Evolutionary conservation across 352 stramenopile species (phyloP).

Genomic region (Phytophthora rubi): DNA sequence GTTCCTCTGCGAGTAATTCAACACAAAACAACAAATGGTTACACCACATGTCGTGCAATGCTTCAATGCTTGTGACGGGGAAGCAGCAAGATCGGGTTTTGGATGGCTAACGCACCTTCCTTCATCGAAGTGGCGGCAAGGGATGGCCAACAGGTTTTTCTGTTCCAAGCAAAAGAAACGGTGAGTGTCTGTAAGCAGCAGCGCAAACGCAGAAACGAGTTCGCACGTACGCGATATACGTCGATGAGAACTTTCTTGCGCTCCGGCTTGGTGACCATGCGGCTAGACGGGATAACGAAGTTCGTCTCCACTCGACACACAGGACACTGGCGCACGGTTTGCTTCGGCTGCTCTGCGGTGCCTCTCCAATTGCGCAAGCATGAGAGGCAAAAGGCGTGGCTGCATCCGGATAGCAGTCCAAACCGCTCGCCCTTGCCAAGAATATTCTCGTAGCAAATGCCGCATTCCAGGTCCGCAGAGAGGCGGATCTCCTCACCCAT

Average conservation of each 20-base stretch:
- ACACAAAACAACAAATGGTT: constrained; percentile 25
- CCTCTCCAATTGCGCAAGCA: constrained; percentile 85
- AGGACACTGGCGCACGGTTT: constrained; percentile 80
- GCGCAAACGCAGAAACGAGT: background rate
- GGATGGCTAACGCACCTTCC: constrained; percentile 50
- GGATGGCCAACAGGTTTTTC: constrained; percentile 77
- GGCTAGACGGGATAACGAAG: constrained; percentile 86
- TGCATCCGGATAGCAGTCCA: constrained; percentile 81
- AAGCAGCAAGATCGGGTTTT: constrained; percentile 11
- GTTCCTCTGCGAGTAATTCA: constrained; percentile 50
- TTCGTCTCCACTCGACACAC: constrained; percentile 80
- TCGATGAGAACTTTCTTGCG: constrained; percentile 76
- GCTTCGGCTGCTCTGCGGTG: constrained; percentile 68
- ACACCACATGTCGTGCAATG: constrained; percentile 5
- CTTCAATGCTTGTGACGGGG: background rate
- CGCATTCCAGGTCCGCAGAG: constrained; percentile 80
- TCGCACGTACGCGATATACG: constrained; percentile 64
- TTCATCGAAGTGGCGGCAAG: constrained; percentile 86
- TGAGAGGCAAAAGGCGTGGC: constrained; percentile 83
- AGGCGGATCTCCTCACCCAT: constrained; percentile 70
- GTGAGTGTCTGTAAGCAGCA: constrained; percentile 12
- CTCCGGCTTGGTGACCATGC: constrained; percentile 70
- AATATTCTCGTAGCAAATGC: constrained; percentile 88
- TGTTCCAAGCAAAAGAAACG: constrained; percentile 21
- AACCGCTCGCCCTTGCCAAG: constrained; percentile 81